These are phyloP conservation scores for Colletotrichum somersetense DNA, from an alignment of 2,329 filamentous ascomycete genomes.

Conservation along the genomic window DNA sequence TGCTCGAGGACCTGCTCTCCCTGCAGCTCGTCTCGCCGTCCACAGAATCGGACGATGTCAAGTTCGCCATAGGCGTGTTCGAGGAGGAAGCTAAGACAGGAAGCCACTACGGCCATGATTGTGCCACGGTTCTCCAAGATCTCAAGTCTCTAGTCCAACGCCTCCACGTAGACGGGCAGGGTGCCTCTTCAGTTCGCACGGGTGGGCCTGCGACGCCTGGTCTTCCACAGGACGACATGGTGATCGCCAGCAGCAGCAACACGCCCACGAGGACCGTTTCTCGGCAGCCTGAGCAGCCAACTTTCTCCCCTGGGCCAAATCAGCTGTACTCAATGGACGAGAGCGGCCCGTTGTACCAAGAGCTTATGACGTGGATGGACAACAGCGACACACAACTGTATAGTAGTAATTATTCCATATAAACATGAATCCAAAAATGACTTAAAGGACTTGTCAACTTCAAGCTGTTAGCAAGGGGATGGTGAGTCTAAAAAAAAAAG, in stretches of 20 bases:
- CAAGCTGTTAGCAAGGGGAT: neutral
- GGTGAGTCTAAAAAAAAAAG: neutral
- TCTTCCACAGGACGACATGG: constrained; percentile 12
- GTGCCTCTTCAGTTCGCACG: neutral
- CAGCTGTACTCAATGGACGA: constrained; percentile 46
- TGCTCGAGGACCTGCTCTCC: constrained; percentile 59
- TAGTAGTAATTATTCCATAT: constrained; percentile 34
- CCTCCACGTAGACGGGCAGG: constrained; percentile 45
- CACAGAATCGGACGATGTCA: constrained; percentile 51
- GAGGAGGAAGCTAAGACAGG: constrained; percentile 54
- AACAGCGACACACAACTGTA: constrained; percentile 46
- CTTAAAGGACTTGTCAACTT: neutral
- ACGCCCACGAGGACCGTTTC: constrained; percentile 8
- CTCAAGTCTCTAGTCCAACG: constrained; percentile 53
- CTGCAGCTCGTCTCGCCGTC: constrained; percentile 46
- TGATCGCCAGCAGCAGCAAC: constrained; percentile 20
- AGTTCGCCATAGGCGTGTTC: constrained; percentile 58
- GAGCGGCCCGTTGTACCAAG: constrained; percentile 51
- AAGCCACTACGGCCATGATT: constrained; percentile 55
- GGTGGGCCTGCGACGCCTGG: constrained; percentile 17
- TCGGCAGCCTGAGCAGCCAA: constrained; percentile 11
- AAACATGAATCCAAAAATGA: neutral
- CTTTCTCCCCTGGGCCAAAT: constrained; percentile 10
- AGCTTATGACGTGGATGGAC: constrained; percentile 55
- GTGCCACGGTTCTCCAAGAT: constrained; percentile 54